Evolutionary conservation across 176 grass and related monocot genomes (phyloP), one percentile per base, ranked within the genome.

Genomic region (Oryza nivara): DNA sequence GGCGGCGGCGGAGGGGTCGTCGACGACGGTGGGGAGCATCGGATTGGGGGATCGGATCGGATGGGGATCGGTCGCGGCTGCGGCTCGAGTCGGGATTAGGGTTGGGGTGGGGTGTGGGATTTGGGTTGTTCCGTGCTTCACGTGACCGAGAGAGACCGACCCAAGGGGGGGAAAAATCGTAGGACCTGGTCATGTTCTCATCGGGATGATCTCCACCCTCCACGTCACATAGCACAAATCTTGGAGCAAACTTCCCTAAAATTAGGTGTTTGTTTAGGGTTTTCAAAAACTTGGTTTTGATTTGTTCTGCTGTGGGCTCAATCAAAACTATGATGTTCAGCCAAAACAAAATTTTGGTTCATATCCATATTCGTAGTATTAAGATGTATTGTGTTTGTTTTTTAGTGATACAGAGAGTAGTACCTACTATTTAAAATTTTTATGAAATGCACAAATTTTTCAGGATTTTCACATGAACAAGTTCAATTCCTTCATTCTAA

Each of bases 1-100:
- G 85, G 61, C 84, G 85, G 61, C 84, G 76, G 84, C 76, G 75
- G 84, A 79, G 84, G 68, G 84, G 49, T 87, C 89, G 89, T 80
- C 89, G 64, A 75, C 80, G 49, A 65, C 80, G 49, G 65, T 75
- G 70, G 89, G 85, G 66, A 79, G 76, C 88, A 87, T 87, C 35
- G 81, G 84, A 85, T 89, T 77, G 28, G 28, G 54, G 38, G 78
- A 76, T 77, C 69, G 75, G 28, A 28, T 28, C 28, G 68, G 79
- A 36, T 83, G 19, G 20, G 56, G 20, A 22, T 63, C 8, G 58
- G 20, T 63, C 58, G 28, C 28, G 28, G 28, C 28, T 28, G 20
- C 14, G 84, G 80, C 69, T 86, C 84, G 84, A 79, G 74, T 69
- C 80, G 75, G 87, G 78, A 35, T 46, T 90, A 83, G 88, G 88